Conservation (phyloP, 2,329 filamentous ascomycete species). For the Emericellopsis cladophorae region DNA sequence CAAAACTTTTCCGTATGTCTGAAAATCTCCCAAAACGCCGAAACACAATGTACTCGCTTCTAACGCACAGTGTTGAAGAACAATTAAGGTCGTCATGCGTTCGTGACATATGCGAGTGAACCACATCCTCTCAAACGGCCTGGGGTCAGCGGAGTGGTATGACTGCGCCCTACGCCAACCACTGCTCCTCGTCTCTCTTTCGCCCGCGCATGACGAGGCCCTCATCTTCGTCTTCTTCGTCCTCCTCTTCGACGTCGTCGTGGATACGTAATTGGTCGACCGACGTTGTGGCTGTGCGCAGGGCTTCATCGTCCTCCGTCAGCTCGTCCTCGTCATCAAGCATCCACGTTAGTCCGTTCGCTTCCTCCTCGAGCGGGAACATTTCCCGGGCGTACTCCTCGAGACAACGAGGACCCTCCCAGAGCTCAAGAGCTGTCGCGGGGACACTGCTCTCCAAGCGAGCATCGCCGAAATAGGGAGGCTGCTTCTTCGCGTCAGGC, state of each 20-base stretch:
- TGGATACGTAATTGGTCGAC: conserved; percentile 27
- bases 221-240: conserved; percentile 42
- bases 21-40: too few species aligned
- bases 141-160: background rate
- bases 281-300: conserved; percentile 18
- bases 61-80: too few species aligned
- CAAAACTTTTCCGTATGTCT: too few species aligned
- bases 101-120: too few species aligned
- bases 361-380: conserved; percentile 87
- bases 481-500: conserved; percentile 40
- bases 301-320: conserved; percentile 19
- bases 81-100: too few species aligned
- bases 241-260: conserved; percentile 29
- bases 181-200: conserved; percentile 46
- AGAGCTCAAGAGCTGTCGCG: conserved; percentile 64
- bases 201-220: conserved; percentile 43
- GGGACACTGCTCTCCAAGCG: conserved; percentile 53
- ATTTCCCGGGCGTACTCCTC: conserved; percentile 93
- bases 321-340: conserved; percentile 35
- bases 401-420: conserved; percentile 82
- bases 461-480: conserved; percentile 49
- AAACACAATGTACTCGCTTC: too few species aligned
- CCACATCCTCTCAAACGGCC: too few species aligned
- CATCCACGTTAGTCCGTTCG: conserved; percentile 95
- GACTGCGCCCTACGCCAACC: conserved; percentile 34